Conservation (phyloP, 2,329 filamentous ascomycete species). For the Scleromitrula shiraiana region DNA sequence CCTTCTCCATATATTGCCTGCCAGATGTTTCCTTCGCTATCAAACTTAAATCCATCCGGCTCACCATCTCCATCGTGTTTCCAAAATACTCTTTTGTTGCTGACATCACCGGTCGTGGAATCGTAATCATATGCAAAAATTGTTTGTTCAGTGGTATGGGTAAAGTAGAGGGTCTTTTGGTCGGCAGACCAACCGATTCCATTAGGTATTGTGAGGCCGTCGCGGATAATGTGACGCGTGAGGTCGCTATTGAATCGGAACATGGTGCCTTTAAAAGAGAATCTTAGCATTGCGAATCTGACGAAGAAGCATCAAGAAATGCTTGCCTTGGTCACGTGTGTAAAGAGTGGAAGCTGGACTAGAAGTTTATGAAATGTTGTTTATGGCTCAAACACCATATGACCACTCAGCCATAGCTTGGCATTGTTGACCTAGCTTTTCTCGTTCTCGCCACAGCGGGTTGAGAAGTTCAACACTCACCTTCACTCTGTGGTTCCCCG, state of each 20-base stretch:
- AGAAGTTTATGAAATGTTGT: no score
- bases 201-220: constrained; percentile 71
- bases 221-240: constrained; percentile 50
- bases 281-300: not conserved
- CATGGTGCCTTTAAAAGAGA: constrained; percentile 49
- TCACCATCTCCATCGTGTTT: constrained; percentile 55
- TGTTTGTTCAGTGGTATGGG: constrained; percentile 63
- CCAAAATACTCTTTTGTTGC: constrained; percentile 63
- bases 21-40: constrained; percentile 82
- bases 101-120: constrained; percentile 51
- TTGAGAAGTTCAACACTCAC: constrained; percentile 17
- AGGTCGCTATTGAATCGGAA: constrained; percentile 62
- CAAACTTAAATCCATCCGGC: constrained; percentile 80
- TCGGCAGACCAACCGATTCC: constrained; percentile 73
- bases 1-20: constrained; percentile 74
- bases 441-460: not conserved
- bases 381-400: not conserved
- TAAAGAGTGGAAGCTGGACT: no score
- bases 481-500: constrained; percentile 30
- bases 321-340: not conserved
- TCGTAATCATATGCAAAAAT: constrained; percentile 73
- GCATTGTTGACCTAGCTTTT: no score
- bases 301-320: not conserved
- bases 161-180: constrained; percentile 63
- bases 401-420: not conserved